A percentile compares a stretch with the other conserved stretches of the same genome.
These are phyloP conservation scores for Torulaspora delbrueckii DNA, from an alignment of 805 yeast genomes.

Conservation along the genomic window DNA sequence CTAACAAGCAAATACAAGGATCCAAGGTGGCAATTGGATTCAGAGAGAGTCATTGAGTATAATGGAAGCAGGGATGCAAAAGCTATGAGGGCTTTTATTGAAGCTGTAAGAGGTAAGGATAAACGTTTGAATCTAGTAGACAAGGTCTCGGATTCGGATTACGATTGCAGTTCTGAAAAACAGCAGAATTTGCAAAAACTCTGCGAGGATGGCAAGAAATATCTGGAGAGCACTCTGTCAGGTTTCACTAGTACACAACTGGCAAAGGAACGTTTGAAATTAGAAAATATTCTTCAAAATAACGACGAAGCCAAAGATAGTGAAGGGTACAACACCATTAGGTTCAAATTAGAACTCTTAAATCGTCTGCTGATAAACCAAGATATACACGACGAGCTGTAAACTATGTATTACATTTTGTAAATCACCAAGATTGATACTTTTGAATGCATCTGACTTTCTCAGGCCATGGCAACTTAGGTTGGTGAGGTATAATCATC, in stretches of 20 bases:
- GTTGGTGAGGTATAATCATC: constrained; percentile 59
- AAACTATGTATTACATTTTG: not conserved
- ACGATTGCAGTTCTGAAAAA: constrained; percentile 9
- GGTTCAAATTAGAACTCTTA: constrained; percentile 19
- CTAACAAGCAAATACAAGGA: constrained; percentile 6
- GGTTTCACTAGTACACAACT: constrained; percentile 37
- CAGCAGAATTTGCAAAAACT: constrained; percentile 1
- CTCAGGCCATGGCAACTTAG: constrained; percentile 66
- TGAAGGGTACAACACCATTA: constrained; percentile 33
- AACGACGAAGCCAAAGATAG: constrained; percentile 21
- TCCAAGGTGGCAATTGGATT: constrained; percentile 23
- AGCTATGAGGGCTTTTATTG: constrained; percentile 48
- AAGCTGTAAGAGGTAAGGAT: constrained; percentile 26
- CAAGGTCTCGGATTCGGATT: constrained; percentile 36
- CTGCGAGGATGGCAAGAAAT: constrained; percentile 19
- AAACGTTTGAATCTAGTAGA: constrained; percentile 10
- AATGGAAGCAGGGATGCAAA: constrained; percentile 48
- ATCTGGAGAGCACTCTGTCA: constrained; percentile 2
- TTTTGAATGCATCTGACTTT: constrained; percentile 48
- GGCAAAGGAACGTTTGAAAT: constrained; percentile 31
- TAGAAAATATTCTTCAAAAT: constrained; percentile 24
- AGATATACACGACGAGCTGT: constrained; percentile 11
- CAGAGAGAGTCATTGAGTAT: constrained; percentile 48
- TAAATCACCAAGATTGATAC: constrained; percentile 36
- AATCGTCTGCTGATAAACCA: not conserved